Evolutionary conservation across 805 yeast genomes (phyloP), one percentile per base, ranked within the genome.

Genomic region (Kurtzmaniella cleridarum): DNA sequence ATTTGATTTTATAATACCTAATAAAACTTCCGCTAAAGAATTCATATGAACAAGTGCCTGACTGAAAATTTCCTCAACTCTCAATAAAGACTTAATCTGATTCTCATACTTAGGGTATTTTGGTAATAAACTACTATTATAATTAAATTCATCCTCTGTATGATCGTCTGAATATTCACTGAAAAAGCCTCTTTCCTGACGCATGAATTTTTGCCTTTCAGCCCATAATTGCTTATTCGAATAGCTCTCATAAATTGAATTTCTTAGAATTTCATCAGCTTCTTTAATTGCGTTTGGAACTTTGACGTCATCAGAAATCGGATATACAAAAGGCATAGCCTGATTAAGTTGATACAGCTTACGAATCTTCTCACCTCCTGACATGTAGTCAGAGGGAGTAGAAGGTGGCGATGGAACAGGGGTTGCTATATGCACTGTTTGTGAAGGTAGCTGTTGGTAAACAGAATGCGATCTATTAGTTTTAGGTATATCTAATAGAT

Each of bases 331-430:
- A 1, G 93, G 91, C 60, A 75, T 77, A 2, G 78, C 71, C 54
- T 77, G 78, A 53, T 81, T 79, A 0, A 84, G 73, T 57, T 82
- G 89, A 44, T 75, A 79, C 36, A 76, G 69, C 42, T 76, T 69
- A 42, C 81, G 62, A 7, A 72, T 63, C 48, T 71, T 77, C 34
- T 63, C 72, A 7, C 74, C 74, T 1, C 74, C 74, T 9, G 67
- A 45, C 72, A 68, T 66, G 37, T 62, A 68, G 29, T 68, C 73
- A 7, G 72, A 64, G 1, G 71, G 66, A 5, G 64, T 57, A 10
- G 58, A 45, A 1, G 84, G 81, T 0, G 95, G 95, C 0, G 95
- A 85, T 3, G 95, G 93, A 1, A 84, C 84, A 0, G 95, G 96
- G 0, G 96, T 87, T 0, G 96, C 90, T 9, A 88, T 73, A 55